Base-by-base conservation (phyloP, 345 rosid genomes). In the Eucalyptus erythrocorys region DNA sequence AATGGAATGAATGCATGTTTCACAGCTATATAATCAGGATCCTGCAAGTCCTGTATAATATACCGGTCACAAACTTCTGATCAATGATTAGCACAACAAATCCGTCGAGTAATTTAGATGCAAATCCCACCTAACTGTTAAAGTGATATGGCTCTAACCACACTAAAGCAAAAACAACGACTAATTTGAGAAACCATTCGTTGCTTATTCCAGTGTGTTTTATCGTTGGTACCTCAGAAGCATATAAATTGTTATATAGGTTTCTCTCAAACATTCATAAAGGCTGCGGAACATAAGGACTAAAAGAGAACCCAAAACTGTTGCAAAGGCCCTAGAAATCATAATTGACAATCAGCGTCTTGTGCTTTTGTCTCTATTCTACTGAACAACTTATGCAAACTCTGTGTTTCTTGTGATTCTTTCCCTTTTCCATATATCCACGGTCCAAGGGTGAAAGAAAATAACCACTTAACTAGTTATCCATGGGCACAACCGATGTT, bases 371-470 rank as follows among this genome's bases (percentile, higher is more conserved):
- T 61, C 2, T 61, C 68, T 30, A 61, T 6, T 27, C 34, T 13
- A 61, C 68, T 13, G 4, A 30, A 61, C 4, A 6, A 30, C 68
- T 6, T 27, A 30, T 27, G 34, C 32, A 61, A 61, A 61, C 68
- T 11, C 13, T 1, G 4, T 27, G 3, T 61, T 12, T 61, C 68
- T 27, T 0, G 4, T 3, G 34, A 61, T 61, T 61, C 1, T 30
- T 61, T 61, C n/a, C 66, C 4, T 61, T 61, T 61, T 13, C 4
- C n/a, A 12, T 61, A 61, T 61, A 49, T 49, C 68, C 68, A 30
- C 9, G 15, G 68, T 61, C 34, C 0, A 61, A 61, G 34, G 68
- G 34, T 0, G 34, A 61, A 61, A 61, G 34, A 27, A 61, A 61
- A 30, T 6, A 30, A 13, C 5, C 19, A 61, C 16, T 30, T 30